Conservation (phyloP, 495 filamentous ascomycete species). For the Lasiosphaeria miniovina region DNA sequence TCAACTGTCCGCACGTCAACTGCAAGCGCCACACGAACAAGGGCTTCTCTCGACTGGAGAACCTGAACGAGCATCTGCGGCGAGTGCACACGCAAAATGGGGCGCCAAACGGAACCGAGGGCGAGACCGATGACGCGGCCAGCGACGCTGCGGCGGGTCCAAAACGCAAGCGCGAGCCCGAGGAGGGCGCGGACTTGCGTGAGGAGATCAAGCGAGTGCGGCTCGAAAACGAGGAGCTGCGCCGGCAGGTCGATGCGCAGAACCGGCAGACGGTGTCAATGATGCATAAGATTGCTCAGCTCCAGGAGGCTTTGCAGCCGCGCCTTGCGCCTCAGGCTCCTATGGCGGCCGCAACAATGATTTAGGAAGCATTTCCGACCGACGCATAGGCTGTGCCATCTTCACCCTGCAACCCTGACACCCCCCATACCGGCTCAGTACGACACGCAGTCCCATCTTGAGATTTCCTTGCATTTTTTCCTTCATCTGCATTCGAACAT, state of each 20-base stretch:
- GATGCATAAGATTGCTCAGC: constrained; percentile 28
- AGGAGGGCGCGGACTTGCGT: constrained; percentile 28
- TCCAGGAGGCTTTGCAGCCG: not conserved
- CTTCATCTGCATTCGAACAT: not conserved
- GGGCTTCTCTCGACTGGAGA: constrained; percentile 83
- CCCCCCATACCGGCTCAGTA: no score
- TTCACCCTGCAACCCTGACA: no score
- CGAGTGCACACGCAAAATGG: constrained; percentile 62
- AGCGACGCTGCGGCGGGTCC: constrained; percentile 28
- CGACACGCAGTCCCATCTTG: not conserved
- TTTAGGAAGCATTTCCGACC: constrained; percentile 17
- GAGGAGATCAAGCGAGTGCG: constrained; percentile 40
- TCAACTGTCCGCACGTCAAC: constrained; percentile 72
- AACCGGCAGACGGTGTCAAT: constrained; percentile 27
- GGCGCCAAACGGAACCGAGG: constrained; percentile 18
- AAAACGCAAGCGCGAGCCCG: constrained; percentile 38
- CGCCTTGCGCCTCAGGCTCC: constrained; percentile 4
- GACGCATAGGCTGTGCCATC: not conserved
- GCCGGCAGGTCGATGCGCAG: constrained; percentile 30
- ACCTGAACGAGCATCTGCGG: constrained; percentile 82
- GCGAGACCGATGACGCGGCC: constrained; percentile 32
- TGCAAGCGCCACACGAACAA: constrained; percentile 76
- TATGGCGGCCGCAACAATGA: constrained; percentile 17
- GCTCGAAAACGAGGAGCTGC: constrained; percentile 37
- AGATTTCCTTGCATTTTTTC: not conserved